A percentile compares a stretch with the other conserved stretches of the same genome.
phyloP scores from a whole-genome alignment of 495 filamentous ascomycete genomes.

The Penicillium lagena region DNA sequence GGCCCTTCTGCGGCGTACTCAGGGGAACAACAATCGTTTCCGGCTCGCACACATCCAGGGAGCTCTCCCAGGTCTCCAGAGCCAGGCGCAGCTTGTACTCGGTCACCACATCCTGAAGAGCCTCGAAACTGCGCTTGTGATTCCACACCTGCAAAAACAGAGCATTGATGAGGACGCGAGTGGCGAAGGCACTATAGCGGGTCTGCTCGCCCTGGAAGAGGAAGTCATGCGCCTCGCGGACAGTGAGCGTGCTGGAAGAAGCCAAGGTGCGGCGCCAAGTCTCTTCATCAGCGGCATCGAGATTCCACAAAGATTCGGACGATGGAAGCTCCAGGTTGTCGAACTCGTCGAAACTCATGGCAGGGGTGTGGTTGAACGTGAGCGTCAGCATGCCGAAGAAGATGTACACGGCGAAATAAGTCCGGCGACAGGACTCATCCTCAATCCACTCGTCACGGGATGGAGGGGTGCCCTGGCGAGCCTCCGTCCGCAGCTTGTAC shows the following conservation, averaged over 20 bases:
- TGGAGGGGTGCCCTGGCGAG: constrained; percentile 69
- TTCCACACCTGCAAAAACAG: constrained; percentile 98
- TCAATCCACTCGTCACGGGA: constrained; percentile 91
- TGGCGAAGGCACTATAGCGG: constrained; percentile 94
- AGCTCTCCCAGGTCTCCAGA: constrained; percentile 96
- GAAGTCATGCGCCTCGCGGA: constrained; percentile 88
- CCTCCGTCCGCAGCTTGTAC: constrained; percentile 83
- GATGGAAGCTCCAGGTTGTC: constrained; percentile 89
- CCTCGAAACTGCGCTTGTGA: constrained; percentile 94
- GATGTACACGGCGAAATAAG: constrained; percentile 98
- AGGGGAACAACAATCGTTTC: constrained; percentile 87
- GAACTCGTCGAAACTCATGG: constrained; percentile 97
- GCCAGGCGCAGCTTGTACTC: constrained; percentile 97
- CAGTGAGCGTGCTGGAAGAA: constrained; percentile 66
- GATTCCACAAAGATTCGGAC: constrained; percentile 90
- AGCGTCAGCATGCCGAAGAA: constrained; percentile 96
- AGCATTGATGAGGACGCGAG: constrained; percentile 97
- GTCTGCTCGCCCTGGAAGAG: constrained; percentile 89
- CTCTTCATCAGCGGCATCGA: constrained; percentile 71
- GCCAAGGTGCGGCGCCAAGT: constrained; percentile 68
- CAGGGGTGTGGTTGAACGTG: constrained; percentile 95
- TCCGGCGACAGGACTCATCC: constrained; percentile 92
- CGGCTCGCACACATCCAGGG: constrained; percentile 86
- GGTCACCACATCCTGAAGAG: constrained; percentile 91
- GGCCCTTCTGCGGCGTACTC: constrained; percentile 94